phyloP scores from a whole-genome alignment of 75 land plant genomes.

The Sequoia sempervirens region DNA sequence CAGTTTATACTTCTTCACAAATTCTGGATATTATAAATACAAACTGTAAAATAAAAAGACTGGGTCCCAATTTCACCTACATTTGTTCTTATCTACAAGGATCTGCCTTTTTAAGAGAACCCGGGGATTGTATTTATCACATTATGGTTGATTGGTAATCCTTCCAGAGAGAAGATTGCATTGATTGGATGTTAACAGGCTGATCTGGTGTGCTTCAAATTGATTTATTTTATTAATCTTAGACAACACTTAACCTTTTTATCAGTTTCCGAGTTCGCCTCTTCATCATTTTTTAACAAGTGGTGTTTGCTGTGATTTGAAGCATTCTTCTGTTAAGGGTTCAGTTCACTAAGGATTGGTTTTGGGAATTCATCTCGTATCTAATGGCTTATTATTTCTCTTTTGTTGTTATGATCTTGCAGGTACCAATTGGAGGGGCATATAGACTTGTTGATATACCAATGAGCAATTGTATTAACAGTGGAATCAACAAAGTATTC shows the following conservation, averaged over 20 bases:
- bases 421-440: neutral
- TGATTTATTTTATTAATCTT: neutral
- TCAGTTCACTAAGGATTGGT: neutral
- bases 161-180: neutral
- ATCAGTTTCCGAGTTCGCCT: neutral
- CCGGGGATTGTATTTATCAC: neutral
- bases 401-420: neutral
- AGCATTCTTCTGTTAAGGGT: neutral
- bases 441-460: no score
- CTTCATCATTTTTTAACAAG: neutral
- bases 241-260: neutral
- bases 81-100: neutral
- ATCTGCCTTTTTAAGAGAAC: neutral
- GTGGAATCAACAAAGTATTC: no score
- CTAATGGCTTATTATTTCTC: neutral
- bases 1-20: neutral
- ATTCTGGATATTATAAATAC: neutral
- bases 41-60: neutral
- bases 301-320: neutral
- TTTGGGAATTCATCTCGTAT: neutral
- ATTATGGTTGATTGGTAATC: neutral
- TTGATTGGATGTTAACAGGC: neutral
- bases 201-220: neutral
- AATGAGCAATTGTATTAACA: no score
- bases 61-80: neutral